Evolutionary conservation across 139 green algal species (phyloP).

Genomic region (Chlamydomonas eustigma): DNA sequence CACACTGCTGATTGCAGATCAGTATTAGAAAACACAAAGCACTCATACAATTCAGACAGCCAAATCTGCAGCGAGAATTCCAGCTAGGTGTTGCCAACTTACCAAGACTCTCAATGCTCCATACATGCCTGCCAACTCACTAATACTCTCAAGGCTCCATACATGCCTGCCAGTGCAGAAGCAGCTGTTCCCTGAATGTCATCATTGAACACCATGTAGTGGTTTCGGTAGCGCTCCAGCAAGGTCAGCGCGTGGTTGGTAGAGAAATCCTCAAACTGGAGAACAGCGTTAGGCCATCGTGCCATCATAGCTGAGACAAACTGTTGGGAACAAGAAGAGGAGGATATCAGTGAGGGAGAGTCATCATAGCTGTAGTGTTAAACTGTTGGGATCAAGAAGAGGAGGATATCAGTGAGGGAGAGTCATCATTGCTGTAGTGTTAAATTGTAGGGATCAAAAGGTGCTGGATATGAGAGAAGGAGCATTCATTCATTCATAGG

Average conservation of each 20-base stretch:
- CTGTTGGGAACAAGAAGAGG: constrained; percentile 36
- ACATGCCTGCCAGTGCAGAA: constrained; percentile 49
- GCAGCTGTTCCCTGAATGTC: constrained; percentile 85
- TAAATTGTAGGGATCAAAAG: too few species aligned
- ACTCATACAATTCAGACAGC: too few species aligned
- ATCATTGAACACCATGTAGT: constrained; percentile 85
- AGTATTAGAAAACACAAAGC: too few species aligned
- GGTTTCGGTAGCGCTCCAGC: constrained; percentile 43
- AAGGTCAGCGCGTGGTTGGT: constrained; percentile 75
- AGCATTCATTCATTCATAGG: too few species aligned
- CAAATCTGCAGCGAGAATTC: too few species aligned
- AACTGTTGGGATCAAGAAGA: too few species aligned
- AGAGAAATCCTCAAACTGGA: constrained; percentile 94
- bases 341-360: too few species aligned
- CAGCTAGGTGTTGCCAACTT: not conserved
- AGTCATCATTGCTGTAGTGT: too few species aligned
- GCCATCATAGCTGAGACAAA: constrained; percentile 53
- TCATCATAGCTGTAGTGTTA: too few species aligned
- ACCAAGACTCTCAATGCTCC: constrained; percentile 40
- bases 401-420: too few species aligned
- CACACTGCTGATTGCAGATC: too few species aligned
- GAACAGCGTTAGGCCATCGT: constrained; percentile 62
- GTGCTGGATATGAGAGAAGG: too few species aligned
- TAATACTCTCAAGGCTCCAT: constrained; percentile 41
- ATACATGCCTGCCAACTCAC: constrained; percentile 41